phyloP scores from a whole-genome alignment of 306 rosid species.

The Lablab purpureus region DNA sequence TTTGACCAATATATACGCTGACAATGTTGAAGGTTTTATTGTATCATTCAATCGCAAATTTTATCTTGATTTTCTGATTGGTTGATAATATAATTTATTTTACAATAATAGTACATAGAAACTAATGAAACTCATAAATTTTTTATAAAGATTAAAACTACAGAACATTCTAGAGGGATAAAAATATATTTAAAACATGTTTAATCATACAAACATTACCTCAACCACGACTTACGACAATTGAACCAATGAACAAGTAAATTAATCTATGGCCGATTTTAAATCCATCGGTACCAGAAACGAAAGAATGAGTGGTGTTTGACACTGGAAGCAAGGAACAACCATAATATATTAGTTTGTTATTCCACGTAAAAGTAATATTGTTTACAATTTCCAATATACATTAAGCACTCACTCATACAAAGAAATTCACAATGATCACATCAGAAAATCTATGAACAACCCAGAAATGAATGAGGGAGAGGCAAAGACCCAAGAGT shows the following conservation, averaged over 20 bases:
- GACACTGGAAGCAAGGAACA: conserved; percentile 11
- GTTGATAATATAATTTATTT: no score
- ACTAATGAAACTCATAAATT: no score
- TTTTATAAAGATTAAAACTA: not conserved
- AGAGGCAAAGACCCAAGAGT: conserved; percentile 7
- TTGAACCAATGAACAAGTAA: not conserved
- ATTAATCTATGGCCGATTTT: not conserved
- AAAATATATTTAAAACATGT: not conserved
- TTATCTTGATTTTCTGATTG: no score
- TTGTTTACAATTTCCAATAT: conserved; percentile 39
- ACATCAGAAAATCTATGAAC: conserved; percentile 40
- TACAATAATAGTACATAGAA: no score
- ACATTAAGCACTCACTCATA: conserved; percentile 4
- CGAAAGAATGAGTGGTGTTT: not conserved
- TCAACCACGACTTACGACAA: not conserved
- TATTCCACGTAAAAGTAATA: conserved; percentile 8
- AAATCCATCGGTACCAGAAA: not conserved
- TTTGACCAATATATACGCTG: no score
- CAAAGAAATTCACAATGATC: conserved; percentile 33
- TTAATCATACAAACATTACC: not conserved
- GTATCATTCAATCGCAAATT: no score
- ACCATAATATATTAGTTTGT: conserved; percentile 31
- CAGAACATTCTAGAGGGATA: not conserved
- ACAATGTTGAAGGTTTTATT: no score
- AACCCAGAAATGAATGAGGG: conserved; percentile 13